Conservation (phyloP, 805 yeast species). For the Vanderwaltozyma yarrowii region DNA sequence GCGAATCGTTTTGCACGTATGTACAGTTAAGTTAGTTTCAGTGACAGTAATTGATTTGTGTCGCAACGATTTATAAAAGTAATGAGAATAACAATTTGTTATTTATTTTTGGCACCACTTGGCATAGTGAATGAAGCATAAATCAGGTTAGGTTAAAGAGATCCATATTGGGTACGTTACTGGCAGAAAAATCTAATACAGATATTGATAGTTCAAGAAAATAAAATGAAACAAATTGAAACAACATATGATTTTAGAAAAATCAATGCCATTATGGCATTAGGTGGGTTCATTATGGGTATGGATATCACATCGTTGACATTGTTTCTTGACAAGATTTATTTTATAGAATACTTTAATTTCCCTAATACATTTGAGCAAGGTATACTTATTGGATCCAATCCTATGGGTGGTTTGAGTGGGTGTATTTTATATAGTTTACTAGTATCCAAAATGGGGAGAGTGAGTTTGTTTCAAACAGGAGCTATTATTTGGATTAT, state of each 20-base stretch:
- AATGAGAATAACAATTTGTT: no score
- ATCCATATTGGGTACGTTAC: no score
- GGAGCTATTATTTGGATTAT: constrained; percentile 49
- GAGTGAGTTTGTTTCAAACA: constrained; percentile 41
- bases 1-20: no score
- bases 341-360: constrained; percentile 43
- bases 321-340: constrained; percentile 44
- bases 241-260: constrained; percentile 40
- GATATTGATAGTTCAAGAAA: no score
- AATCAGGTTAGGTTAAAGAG: no score
- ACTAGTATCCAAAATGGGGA: constrained; percentile 44
- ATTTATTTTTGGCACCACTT: no score
- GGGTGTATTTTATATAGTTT: constrained; percentile 54
- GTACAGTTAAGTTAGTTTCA: no score
- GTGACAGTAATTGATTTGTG: background rate
- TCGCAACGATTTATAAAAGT: no score
- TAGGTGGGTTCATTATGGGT: constrained; percentile 69
- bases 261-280: constrained; percentile 46
- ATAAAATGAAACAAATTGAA: no score
- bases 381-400: constrained; percentile 66
- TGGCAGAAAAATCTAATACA: no score
- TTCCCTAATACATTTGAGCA: constrained; percentile 47
- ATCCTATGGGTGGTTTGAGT: constrained; percentile 56
- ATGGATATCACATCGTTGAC: constrained; percentile 73
- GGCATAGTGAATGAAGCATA: no score